Percentiles rank a stretch among this genome's conserved stretches.
phyloP scores from a whole-genome alignment of 345 rosid species.

The Angophora floribunda region DNA sequence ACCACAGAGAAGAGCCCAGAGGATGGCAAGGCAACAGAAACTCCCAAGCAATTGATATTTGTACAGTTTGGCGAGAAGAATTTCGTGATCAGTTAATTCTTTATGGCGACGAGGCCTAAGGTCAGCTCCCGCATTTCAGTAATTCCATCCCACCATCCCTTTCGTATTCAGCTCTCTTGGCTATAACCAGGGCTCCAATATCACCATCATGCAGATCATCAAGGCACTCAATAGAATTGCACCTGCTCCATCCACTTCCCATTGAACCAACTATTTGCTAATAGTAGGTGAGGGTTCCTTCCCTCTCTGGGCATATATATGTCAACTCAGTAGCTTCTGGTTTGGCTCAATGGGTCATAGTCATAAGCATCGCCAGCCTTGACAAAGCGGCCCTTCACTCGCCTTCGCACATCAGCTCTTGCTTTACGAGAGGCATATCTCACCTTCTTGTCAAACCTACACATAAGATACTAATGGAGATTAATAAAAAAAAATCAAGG shows the following conservation, averaged over 20 bases:
- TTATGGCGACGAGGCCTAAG: neutral
- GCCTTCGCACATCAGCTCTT: constrained; percentile 93
- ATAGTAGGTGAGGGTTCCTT: neutral
- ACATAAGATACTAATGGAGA: neutral
- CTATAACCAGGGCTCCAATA: neutral
- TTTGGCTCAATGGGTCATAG: constrained; percentile 73
- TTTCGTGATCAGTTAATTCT: neutral
- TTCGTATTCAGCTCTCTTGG: neutral
- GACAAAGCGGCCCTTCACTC: constrained; percentile 93
- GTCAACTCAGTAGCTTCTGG: constrained; percentile 71
- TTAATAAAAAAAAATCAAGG: neutral
- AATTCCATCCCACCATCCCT: neutral
- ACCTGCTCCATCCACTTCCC: neutral
- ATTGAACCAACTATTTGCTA: neutral
- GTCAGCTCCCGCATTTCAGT: neutral
- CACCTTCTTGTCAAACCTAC: constrained; percentile 88
- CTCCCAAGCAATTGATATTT: neutral
- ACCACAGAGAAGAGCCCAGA: neutral
- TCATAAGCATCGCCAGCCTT: constrained; percentile 97
- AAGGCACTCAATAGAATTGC: neutral
- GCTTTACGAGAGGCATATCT: constrained; percentile 98
- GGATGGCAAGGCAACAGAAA: neutral
- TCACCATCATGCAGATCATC: neutral
- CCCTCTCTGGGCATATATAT: neutral
- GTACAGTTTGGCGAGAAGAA: neutral